These are phyloP conservation scores for Xylaria multiplex DNA, from an alignment of 2,329 filamentous ascomycete genomes.

Conservation along the genomic window DNA sequence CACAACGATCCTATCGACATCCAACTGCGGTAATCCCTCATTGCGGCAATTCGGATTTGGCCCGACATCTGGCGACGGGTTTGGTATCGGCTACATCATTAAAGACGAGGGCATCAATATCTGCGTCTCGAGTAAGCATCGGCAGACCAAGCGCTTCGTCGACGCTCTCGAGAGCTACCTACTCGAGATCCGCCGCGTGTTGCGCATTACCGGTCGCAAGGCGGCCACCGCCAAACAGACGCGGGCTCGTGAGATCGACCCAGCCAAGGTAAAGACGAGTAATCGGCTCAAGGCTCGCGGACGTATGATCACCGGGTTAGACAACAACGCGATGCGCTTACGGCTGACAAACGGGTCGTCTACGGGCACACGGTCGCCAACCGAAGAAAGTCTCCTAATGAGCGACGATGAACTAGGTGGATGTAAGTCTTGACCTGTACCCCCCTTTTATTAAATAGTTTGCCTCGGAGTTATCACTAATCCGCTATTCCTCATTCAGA, in stretches of 20 bases:
- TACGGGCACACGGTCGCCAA: conserved; percentile 66
- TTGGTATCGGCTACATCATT: conserved; percentile 99
- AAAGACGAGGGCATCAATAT: conserved; percentile 92
- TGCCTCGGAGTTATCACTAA: not conserved
- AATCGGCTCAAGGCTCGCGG: conserved; percentile 76
- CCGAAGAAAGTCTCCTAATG: conserved; percentile 74
- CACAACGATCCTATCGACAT: conserved; percentile 92
- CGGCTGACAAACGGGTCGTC: conserved; percentile 53
- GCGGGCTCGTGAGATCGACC: conserved; percentile 65
- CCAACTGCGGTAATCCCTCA: conserved; percentile 97
- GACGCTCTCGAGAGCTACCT: conserved; percentile 91
- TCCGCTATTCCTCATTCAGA: conserved; percentile 62
- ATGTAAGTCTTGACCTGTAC: conserved; percentile 71
- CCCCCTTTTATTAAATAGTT: not conserved
- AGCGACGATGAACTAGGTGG: conserved; percentile 91
- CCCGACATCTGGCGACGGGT: conserved; percentile 90
- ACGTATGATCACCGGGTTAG: conserved; percentile 72
- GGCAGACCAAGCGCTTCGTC: conserved; percentile 90
- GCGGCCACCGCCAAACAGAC: conserved; percentile 56
- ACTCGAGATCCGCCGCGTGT: conserved; percentile 85
- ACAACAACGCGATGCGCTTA: conserved; percentile 48
- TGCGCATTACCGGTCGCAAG: conserved; percentile 72
- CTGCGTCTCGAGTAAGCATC: conserved; percentile 91
- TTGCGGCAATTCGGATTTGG: conserved; percentile 97
- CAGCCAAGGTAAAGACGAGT: conserved; percentile 46